Evolutionary conservation across 495 filamentous ascomycete species (phyloP), one percentile per base, ranked within the genome.

Genomic region (Podospora comata): DNA sequence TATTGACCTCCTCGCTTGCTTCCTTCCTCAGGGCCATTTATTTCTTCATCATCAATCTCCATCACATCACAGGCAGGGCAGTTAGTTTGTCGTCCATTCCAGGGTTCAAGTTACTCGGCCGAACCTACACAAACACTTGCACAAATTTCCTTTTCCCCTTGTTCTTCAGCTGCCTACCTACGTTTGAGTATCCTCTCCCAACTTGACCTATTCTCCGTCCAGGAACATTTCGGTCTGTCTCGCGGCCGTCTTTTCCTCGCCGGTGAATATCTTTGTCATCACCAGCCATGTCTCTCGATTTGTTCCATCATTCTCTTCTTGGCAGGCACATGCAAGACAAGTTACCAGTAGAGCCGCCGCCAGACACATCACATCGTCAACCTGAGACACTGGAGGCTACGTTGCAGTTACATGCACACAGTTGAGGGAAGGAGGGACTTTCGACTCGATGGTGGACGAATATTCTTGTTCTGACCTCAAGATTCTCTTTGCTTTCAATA

Each of bases 161-260:
- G 23, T 58, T 20, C n/a, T 20, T 27, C 56, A 58, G 56, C 56
- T 58, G 23, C 19, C 56, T 20, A 58, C n/a, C 18, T 48, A 23
- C 23, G 23, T 11, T 48, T 32, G 30, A 11, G 39, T 13, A 13
- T 16, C 39, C 15, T 58, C 23, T 58, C 56, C 7, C 23, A 23
- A 23, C 23, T 23, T 23, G 5, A 20, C 54, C 20, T 20, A 58
- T 58, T 27, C 23, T 20, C 19, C 56, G n/a, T 2, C 23, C 19
- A 58, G 56, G 23, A 58, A 20, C 56, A 20, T 58, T 27, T 58
- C 56, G 56, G 56, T 27, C 56, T 58, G 56, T 58, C 56, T 58
- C 56, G 56, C 56, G 56, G 56, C 19, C 20, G 56, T 58, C 23
- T 27, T 58, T n/a, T 58, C 1, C 15, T 48, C 9, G 2, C 13